Base-by-base conservation (phyloP, 352 stramenopile genomes). In the Pythium dissotocum region DNA sequence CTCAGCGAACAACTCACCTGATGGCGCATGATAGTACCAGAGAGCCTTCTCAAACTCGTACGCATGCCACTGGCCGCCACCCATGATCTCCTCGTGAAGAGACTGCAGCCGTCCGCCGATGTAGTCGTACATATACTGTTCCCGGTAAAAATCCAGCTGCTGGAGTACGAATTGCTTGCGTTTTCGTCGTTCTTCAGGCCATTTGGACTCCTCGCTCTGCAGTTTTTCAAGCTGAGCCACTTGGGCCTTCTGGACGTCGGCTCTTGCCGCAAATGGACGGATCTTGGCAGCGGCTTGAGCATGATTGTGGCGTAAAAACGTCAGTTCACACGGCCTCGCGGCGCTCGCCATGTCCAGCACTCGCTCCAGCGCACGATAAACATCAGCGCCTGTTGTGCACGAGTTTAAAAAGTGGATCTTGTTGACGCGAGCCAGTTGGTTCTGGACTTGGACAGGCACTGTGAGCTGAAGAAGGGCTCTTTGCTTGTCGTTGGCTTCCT, bases 131-230 rank as follows among this genome's bases (percentile, higher is more conserved):
- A 91, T 58, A 48, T 89, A 85, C 14, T 80, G 64, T 48, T 91
- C 80, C 16, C 71, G 71, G 33, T 87, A 73, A 32, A 77, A 86
- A 61, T 91, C 81, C 42, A 91, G 71, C 52, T 91, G 83, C 53
- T 91, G 83, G 0, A 79, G 56, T 2, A 88, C 58, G 46, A 87
- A 91, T 16, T 88, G 76, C 68, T 88, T 89, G 48, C 86, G 85
- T 14, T 60, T 66, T 38, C 73, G 76, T 16, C 86, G 61, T n/a
- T 67, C 56, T 0, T 66, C 44, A 6, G 72, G 72, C 21, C 81
- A 59, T 0, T 60, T 59, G 4, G 55, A 49, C 8, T 91, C 83
- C 32, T 86, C 72, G 4, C 65, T 61, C 59, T 80, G 74, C 14
- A 88, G 53, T 54, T 77, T 78, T 2, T 62, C 26, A 24, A 75